Conservation (phyloP, 1,139 yeast genomes). For the Yamadazyma triangularis region DNA sequence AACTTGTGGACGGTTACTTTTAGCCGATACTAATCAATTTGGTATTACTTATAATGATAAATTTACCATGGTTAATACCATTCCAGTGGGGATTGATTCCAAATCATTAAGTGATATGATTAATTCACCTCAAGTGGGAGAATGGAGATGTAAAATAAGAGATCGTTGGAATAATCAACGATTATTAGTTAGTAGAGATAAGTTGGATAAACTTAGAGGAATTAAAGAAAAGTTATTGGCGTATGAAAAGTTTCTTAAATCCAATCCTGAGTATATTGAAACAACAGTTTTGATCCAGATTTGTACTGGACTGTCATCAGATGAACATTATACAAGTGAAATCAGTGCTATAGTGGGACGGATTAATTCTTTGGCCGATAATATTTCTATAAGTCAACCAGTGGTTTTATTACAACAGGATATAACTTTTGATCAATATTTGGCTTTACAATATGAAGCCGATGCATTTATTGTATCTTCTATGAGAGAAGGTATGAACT, state of each 20-base stretch:
- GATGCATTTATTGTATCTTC: constrained; percentile 84
- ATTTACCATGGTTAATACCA: constrained; percentile 60
- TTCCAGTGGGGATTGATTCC: constrained; percentile 89
- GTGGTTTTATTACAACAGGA: constrained; percentile 86
- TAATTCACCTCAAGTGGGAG: constrained; percentile 47
- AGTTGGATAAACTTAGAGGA: constrained; percentile 83
- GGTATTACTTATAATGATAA: constrained; percentile 71
- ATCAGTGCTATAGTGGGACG: constrained; percentile 76
- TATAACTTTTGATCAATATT: constrained; percentile 80
- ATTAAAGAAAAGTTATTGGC: constrained; percentile 83
- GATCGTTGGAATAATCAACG: constrained; percentile 73
- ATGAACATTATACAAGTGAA: constrained; percentile 64
- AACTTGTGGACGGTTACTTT: constrained; percentile 77
- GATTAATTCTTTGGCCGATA: constrained; percentile 71
- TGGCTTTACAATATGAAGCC: constrained; percentile 83
- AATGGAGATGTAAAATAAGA: constrained; percentile 69
- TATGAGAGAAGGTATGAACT: constrained; percentile 93
- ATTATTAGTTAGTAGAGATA: constrained; percentile 83
- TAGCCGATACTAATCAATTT: constrained; percentile 75
- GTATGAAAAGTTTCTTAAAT: constrained; percentile 69
- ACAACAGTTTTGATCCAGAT: constrained; percentile 78
- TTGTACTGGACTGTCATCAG: constrained; percentile 46
- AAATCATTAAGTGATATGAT: constrained; percentile 47
- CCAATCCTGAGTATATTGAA: constrained; percentile 68
- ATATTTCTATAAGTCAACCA: constrained; percentile 76